Base-by-base conservation (phyloP, 2,329 filamentous ascomycete species). In the Arthrinium puccinioides region DNA sequence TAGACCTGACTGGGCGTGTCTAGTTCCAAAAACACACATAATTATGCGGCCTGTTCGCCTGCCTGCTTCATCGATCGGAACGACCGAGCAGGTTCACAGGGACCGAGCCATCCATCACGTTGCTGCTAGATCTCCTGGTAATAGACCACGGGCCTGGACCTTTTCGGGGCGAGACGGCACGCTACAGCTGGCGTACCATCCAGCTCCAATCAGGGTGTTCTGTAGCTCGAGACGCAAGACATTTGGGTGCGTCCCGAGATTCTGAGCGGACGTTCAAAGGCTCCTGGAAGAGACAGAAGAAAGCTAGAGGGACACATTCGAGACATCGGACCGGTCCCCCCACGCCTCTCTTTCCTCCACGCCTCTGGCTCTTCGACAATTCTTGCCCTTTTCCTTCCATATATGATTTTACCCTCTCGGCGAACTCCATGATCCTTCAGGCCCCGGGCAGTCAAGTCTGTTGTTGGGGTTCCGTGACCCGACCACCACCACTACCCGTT, bases 151-250 rank as follows among this genome's bases (percentile, higher is more conserved):
- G n/a, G n/a, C n/a, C n/a, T n/a, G n/a, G n/a, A n/a, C n/a, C n/a
- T n/a, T n/a, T n/a, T n/a, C n/a, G n/a, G 43, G 32, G 36, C 36
- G 39, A 37, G 42, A 45, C 50, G 48, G 42, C 46, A 44, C 43
- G 43, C 50, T 40, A 50, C 48, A 51, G 43, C 44, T 44, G 39
- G 41, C 43, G 39, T 42, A 33, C 23, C 33, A 38, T 44, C 40
- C 44, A 20, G 24, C 47, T 44, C 48, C 48, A 51, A 50, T 50
- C 50, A 51, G 36, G 37, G 18, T 28, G 36, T 34, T 37, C 38
- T 37, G 43, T 42, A 41, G 37, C 39, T 44, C 44, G 44, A 32
- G 41, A 44, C 44, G 45, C 48, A 46, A 53, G 48, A 53, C 50
- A 50, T 44, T 44, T 36, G n/a, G 37, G 48, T 43, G 35, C 39